These are phyloP conservation scores for Penicillium sp. DNA, from an alignment of 2,329 filamentous ascomycete species.

Conservation along the genomic window DNA sequence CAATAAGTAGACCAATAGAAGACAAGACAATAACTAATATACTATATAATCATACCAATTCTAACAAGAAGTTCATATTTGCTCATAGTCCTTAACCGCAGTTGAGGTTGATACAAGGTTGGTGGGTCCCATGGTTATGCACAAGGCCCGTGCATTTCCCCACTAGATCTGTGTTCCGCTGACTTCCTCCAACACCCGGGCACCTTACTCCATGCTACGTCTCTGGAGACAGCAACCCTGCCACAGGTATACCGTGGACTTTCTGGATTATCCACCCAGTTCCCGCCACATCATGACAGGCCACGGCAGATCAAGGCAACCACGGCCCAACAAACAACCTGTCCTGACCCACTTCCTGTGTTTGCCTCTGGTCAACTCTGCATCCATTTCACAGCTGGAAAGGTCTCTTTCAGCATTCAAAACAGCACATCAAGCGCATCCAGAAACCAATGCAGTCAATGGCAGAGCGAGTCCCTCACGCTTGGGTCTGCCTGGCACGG, in stretches of 20 bases:
- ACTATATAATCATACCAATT: too few relatives aligned
- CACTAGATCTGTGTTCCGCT: too few relatives aligned
- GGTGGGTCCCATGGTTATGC: too few relatives aligned
- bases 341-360: constrained; percentile 51
- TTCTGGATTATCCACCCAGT: background rate
- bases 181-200: background rate
- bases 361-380: constrained; percentile 62
- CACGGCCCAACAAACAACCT: constrained; percentile 28
- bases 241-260: background rate
- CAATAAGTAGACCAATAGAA: too few relatives aligned
- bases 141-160: too few relatives aligned
- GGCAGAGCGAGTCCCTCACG: constrained; percentile 33
- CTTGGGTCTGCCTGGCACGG: constrained; percentile 61
- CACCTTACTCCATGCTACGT: background rate
- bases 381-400: constrained; percentile 67
- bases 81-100: too few relatives aligned
- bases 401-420: constrained; percentile 63
- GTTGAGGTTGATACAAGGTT: too few relatives aligned
- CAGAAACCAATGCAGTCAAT: background rate
- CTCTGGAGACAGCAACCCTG: background rate
- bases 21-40: too few relatives aligned
- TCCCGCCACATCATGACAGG: constrained; percentile 12
- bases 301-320: constrained; percentile 7
- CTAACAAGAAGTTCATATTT: too few relatives aligned
- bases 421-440: constrained; percentile 26